A percentile compares a stretch with the other conserved stretches of the same genome.
phyloP scores from a whole-genome alignment of 306 rosid genomes.

The Rosa lucieae region DNA sequence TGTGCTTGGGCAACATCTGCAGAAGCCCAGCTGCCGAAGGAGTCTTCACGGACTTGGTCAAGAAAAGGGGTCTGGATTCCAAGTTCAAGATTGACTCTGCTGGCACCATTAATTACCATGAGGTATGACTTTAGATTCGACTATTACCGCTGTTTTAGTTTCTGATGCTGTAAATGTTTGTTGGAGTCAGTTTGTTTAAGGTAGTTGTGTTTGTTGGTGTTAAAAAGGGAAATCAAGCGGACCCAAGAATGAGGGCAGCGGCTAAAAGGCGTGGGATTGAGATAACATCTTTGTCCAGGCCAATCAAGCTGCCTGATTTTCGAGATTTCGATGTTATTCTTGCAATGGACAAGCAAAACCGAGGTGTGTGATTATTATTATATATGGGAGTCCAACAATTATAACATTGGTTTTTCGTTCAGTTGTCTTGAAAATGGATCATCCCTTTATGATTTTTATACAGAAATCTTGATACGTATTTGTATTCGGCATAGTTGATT shows the following conservation, averaged over 20 bases:
- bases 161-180: neutral
- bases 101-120: conserved; percentile 83
- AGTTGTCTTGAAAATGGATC: neutral
- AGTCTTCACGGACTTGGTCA: conserved; percentile 74
- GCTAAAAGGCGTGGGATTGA: conserved; percentile 78
- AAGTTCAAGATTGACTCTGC: conserved; percentile 72
- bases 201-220: conserved; percentile 23
- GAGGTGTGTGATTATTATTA: conserved; percentile 40
- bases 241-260: conserved; percentile 89
- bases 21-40: conserved; percentile 98
- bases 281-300: conserved; percentile 83
- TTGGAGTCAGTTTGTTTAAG: neutral
- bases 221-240: conserved; percentile 80
- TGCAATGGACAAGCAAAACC: conserved; percentile 87
- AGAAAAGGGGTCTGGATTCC: conserved; percentile 57
- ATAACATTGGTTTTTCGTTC: too few relatives aligned
- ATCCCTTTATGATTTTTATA: neutral
- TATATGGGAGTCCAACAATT: too few relatives aligned
- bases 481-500: neutral
- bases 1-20: conserved; percentile 87
- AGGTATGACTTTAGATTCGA: conserved; percentile 36
- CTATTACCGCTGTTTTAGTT: neutral
- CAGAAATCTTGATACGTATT: neutral
- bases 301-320: conserved; percentile 76
- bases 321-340: conserved; percentile 82